These are phyloP conservation scores for Cyclotella cryptica DNA, from an alignment of 108 stramenopile genomes.

Conservation along the genomic window DNA sequence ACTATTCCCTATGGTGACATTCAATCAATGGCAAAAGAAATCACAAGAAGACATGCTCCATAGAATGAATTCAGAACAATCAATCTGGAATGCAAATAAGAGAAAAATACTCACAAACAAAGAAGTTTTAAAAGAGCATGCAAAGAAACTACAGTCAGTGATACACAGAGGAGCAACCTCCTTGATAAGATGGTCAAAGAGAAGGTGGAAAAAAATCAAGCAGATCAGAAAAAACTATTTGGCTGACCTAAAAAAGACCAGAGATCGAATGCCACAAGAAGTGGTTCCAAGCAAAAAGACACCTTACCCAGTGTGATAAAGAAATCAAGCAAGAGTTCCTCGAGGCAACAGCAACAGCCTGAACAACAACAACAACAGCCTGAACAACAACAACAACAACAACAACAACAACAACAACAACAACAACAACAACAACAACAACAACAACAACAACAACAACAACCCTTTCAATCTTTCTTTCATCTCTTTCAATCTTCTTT, in stretches of 20 bases:
- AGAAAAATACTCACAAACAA: background rate
- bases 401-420: too few species aligned
- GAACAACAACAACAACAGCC: background rate
- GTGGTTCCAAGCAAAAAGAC: background rate
- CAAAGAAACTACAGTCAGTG: background rate
- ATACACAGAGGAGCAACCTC: background rate
- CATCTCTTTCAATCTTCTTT: too few species aligned
- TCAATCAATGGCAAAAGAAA: background rate
- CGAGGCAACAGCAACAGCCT: background rate
- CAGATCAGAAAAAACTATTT: background rate
- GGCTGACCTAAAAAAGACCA: background rate
- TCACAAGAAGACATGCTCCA: too few species aligned
- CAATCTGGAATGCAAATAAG: background rate
- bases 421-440: too few species aligned
- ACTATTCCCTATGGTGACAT: background rate
- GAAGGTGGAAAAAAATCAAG: background rate
- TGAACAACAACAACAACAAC: too few species aligned
- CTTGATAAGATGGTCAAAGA: background rate
- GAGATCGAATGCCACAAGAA: background rate
- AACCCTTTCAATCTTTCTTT: too few species aligned
- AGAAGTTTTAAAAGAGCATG: background rate
- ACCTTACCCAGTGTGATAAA: background rate
- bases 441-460: too few species aligned
- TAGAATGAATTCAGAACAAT: background rate
- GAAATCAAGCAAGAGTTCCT: background rate